Evolutionary conservation across 2,329 filamentous ascomycete species (phyloP).

Genomic region (Phialophora verrucosa): DNA sequence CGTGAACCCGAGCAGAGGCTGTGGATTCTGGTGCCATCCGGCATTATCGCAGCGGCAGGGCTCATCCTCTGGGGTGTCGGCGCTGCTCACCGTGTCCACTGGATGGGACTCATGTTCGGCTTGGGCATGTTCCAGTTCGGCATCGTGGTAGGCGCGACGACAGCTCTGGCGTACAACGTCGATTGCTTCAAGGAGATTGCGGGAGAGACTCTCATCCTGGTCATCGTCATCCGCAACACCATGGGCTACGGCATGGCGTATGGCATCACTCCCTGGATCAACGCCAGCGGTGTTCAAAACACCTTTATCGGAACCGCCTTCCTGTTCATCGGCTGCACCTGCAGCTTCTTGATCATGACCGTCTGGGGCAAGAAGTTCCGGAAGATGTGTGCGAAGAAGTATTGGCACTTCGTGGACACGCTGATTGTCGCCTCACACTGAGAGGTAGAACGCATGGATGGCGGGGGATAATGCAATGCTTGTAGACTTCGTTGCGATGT

Average conservation of each 20-base stretch:
- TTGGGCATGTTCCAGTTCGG: slow-evolving; percentile 43
- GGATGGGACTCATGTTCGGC: slow-evolving; percentile 55
- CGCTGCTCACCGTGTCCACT: slow-evolving; percentile 55
- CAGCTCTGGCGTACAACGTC: slow-evolving; percentile 55
- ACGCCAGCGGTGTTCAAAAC: slow-evolving; percentile 23
- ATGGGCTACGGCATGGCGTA: slow-evolving; percentile 28
- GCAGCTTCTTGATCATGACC: slow-evolving; percentile 30
- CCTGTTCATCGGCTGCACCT: slow-evolving; percentile 24
- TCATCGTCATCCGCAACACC: slow-evolving; percentile 58
- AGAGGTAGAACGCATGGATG: not conserved
- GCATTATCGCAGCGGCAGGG: slow-evolving; percentile 52
- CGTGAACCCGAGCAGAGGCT: slow-evolving; percentile 42
- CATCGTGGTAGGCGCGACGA: slow-evolving; percentile 51
- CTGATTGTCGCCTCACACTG: slow-evolving; percentile 18
- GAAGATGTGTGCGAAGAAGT: slow-evolving; percentile 23
- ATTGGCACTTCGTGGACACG: slow-evolving; percentile 25
- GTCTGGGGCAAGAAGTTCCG: slow-evolving; percentile 28
- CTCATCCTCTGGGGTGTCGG: slow-evolving; percentile 60
- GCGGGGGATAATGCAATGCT: not conserved
- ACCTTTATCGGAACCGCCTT: slow-evolving; percentile 25
- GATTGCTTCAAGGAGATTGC: slow-evolving; percentile 57
- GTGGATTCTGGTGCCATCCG: slow-evolving; percentile 41
- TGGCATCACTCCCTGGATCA: slow-evolving; percentile 29
- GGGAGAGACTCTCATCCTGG: slow-evolving; percentile 57
- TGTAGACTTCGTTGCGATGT: not conserved